These are phyloP conservation scores for Coemansia sp. DNA, from an alignment of 192 early-diverging fungal species.

Conservation along the genomic window DNA sequence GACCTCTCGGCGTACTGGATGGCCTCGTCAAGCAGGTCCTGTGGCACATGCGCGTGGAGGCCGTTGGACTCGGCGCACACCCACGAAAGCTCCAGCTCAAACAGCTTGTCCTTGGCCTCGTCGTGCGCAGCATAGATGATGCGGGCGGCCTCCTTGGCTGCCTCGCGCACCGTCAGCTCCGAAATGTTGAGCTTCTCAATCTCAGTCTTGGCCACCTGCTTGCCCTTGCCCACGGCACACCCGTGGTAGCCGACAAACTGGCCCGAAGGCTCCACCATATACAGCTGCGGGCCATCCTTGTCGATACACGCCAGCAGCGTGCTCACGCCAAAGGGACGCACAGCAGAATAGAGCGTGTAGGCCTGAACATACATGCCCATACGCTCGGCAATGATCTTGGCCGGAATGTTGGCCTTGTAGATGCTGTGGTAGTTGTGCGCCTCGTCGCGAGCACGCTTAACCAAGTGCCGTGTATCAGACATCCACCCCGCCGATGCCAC, in stretches of 20 bases:
- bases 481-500: constrained; percentile 89
- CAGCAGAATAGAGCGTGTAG: constrained; percentile 94
- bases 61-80: constrained; percentile 75
- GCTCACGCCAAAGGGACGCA: constrained; percentile 88
- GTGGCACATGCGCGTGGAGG: constrained; percentile 80
- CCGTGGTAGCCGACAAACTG: constrained; percentile 95
- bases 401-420: constrained; percentile 78
- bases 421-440: constrained; percentile 80
- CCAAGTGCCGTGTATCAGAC: constrained; percentile 87
- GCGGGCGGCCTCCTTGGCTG: constrained; percentile 88
- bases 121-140: constrained; percentile 96
- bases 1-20: constrained; percentile 38
- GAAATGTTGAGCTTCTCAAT: constrained; percentile 92
- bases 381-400: constrained; percentile 88
- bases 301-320: constrained; percentile 81
- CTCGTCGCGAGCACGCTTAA: constrained; percentile 86
- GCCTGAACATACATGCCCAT: constrained; percentile 89
- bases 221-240: constrained; percentile 93
- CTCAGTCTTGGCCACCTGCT: constrained; percentile 96
- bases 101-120: constrained; percentile 97
- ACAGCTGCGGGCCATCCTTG: constrained; percentile 74
- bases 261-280: constrained; percentile 96
- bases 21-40: constrained; percentile 82
- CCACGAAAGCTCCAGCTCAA: constrained; percentile 98
- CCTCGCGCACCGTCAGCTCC: constrained; percentile 69